A percentile compares a stretch with the other conserved stretches of the same genome.
These are phyloP conservation scores for Arthrobotrys megalospora DNA, from an alignment of 2,329 filamentous ascomycete species.

Conservation along the genomic window DNA sequence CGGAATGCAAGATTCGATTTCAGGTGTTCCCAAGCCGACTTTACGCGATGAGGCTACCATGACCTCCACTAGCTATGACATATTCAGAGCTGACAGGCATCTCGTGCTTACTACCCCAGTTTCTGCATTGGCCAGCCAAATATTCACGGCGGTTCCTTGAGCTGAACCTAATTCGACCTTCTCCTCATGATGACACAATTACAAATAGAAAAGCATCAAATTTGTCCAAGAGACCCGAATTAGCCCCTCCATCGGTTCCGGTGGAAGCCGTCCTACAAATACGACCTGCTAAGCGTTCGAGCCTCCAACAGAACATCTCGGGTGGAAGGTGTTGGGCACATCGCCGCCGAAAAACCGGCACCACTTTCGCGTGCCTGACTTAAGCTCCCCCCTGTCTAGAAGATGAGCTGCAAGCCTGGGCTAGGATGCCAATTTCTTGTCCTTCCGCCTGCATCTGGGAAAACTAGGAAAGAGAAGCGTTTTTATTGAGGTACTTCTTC, in stretches of 20 bases:
- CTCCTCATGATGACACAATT: conserved; percentile 47
- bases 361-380: conserved; percentile 36
- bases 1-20: conserved; percentile 54
- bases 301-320: conserved; percentile 38
- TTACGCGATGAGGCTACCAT: conserved; percentile 58
- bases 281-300: conserved; percentile 16
- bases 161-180: conserved; percentile 27
- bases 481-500: conserved; percentile 27
- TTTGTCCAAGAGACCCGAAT: conserved; percentile 10
- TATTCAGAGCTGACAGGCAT: conserved; percentile 34
- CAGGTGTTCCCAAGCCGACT: conserved; percentile 52
- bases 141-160: conserved; percentile 26
- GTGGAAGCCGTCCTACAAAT: conserved; percentile 44
- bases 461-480: conserved; percentile 30
- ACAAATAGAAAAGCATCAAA: conserved; percentile 49
- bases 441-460: conserved; percentile 57
- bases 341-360: conserved; percentile 8
- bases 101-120: conserved; percentile 45
- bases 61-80: conserved; percentile 52
- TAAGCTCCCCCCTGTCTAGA: conserved; percentile 16
- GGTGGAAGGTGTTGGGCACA: conserved; percentile 37
- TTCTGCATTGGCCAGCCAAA: conserved; percentile 42
- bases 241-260: conserved; percentile 39
- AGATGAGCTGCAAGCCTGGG: conserved; percentile 30
- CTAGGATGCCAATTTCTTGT: conserved; percentile 38